Base-by-base conservation (phyloP, 2,329 filamentous ascomycete genomes). In the Aspergillus carbonarius region DNA sequence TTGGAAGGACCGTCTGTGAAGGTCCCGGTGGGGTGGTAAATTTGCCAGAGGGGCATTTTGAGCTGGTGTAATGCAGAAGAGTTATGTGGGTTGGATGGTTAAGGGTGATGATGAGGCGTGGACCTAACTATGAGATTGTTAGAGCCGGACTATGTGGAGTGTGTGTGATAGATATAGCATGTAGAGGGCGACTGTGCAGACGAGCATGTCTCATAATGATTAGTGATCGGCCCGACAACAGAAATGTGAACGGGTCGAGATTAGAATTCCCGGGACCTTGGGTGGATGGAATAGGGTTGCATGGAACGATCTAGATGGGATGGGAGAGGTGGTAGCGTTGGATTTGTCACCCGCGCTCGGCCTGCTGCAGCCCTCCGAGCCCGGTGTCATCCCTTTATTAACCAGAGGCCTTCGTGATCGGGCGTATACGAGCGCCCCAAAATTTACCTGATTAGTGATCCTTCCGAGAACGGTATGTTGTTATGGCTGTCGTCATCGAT, bases 21-120 rank as follows among this genome's bases (percentile, higher is more conserved):
- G 12, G 59, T 60, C 39, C 50, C 55, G 8, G 47, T 13, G 6
- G 60, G 63, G 49, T 66, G 63, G 34, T 67, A 64, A 44, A 68
- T 58, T 35, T 54, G 56, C 56, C 56, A 58, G 50, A 58, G 50
- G 15, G 56, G 56, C 56, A 58, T 58, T 37, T 53, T 58, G 42
- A 8, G 20, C 8, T 20, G n/a, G 46, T 20, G 34, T 27, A 27
- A 18, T 23, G 10, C 2, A 23, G 8, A 15, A 10, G 20, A 12
- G 44, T 5, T 49, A 3, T 6, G 15, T 7, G 12, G 34, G 5
- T 12, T 47, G 20, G 5, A 9, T 47, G 18, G 23, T 34, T 20
- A 6, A 18, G 15, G 4, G 12, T 49, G n/a, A 6, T 40, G 17
- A n/a, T 30, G 25, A 27, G 20, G 44, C 25, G 1, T 12, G 15